These are phyloP conservation scores for Lolium perenne DNA, from an alignment of 176 grass and related monocot species.

Conservation along the genomic window DNA sequence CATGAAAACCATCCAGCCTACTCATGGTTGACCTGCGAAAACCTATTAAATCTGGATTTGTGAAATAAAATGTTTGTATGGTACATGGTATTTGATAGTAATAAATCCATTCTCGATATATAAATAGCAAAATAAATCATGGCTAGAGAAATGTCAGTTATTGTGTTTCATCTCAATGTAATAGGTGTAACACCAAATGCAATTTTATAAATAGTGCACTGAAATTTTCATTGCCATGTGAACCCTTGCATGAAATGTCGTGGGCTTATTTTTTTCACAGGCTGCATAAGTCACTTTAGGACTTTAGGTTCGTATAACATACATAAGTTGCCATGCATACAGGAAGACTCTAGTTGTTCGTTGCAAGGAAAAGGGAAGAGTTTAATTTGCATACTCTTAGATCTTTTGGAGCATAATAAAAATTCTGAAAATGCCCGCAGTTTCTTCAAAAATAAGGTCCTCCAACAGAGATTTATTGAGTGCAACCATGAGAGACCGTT, in stretches of 20 bases:
- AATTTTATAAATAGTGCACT: neutral
- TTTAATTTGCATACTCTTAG: conserved; percentile 2
- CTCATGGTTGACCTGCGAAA: conserved; percentile 41
- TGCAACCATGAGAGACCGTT: neutral
- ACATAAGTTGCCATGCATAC: neutral
- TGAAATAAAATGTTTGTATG: neutral
- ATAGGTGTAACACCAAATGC: neutral
- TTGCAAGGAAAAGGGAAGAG: neutral
- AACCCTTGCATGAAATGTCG: neutral
- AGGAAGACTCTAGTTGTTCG: neutral
- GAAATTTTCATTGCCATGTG: neutral
- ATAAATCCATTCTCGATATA: too few species aligned
- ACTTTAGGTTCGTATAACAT: neutral
- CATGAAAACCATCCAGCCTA: conserved; percentile 53
- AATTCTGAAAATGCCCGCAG: neutral
- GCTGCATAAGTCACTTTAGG: neutral
- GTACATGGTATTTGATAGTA: neutral
- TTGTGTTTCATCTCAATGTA: neutral
- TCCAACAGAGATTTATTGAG: neutral
- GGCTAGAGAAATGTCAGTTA: neutral
- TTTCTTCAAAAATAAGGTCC: conserved; percentile 7
- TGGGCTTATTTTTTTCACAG: neutral
- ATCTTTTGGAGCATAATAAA: neutral
- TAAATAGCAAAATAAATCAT: neutral
- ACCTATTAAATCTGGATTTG: conserved; percentile 19